phyloP scores from a whole-genome alignment of 345 rosid genomes.

The Ailanthus altissimus region DNA sequence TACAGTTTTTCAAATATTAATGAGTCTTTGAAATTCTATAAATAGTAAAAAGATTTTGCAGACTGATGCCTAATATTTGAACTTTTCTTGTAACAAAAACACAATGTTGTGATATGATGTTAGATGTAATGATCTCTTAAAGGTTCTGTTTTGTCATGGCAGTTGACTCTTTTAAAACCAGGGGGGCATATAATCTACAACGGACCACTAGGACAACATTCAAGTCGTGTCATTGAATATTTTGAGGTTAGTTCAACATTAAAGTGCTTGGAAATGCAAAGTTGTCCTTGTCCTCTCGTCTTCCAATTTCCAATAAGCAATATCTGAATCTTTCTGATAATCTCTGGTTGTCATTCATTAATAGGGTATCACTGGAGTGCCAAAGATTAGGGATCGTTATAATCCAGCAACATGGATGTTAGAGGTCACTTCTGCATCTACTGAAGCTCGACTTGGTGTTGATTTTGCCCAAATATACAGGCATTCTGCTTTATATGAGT shows the following conservation, averaged over 20 bases:
- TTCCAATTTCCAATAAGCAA: neutral
- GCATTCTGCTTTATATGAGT: slow-evolving; percentile 41
- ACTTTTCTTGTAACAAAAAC: no score
- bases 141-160: neutral
- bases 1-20: no score
- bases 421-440: slow-evolving; percentile 47
- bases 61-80: no score
- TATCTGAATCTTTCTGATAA: no score
- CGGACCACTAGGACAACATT: slow-evolving; percentile 11
- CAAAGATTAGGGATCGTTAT: slow-evolving; percentile 45
- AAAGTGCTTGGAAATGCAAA: neutral
- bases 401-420: slow-evolving; percentile 75
- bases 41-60: no score
- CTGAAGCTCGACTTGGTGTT: slow-evolving; percentile 41
- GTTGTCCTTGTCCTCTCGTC: neutral
- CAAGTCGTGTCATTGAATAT: slow-evolving; percentile 13
- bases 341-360: neutral
- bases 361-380: slow-evolving; percentile 47
- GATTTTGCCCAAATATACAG: slow-evolving; percentile 42
- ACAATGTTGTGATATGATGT: no score
- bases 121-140: no score
- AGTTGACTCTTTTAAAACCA: slow-evolving; percentile 9
- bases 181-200: slow-evolving; percentile 6
- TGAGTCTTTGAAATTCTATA: no score
- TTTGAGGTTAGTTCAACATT: slow-evolving; percentile 1